Conservation (phyloP, 805 yeast genomes). For the Metschnikowia bowlesiae region DNA sequence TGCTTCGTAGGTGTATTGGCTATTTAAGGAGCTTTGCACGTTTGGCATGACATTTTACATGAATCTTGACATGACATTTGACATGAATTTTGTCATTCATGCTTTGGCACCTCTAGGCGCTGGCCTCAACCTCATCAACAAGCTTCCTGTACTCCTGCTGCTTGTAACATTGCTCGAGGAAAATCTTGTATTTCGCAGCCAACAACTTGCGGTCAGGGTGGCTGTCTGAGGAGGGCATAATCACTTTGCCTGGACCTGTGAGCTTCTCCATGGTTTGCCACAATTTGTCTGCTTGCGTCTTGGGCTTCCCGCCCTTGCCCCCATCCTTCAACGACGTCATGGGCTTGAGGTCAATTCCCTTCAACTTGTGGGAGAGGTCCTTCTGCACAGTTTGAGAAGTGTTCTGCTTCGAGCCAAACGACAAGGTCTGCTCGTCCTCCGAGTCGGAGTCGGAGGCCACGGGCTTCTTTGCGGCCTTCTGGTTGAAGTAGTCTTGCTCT, state of each 20-base stretch:
- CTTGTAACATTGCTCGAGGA: conserved; percentile 79
- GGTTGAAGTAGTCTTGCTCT: conserved; percentile 37
- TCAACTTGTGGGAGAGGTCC: conserved; percentile 44
- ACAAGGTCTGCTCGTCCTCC: conserved; percentile 47
- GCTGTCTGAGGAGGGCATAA: conserved; percentile 55
- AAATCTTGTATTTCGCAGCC: conserved; percentile 75
- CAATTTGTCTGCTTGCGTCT: conserved; percentile 50
- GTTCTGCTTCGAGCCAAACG: conserved; percentile 56
- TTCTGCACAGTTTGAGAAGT: conserved; percentile 40
- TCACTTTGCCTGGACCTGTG: conserved; percentile 79
- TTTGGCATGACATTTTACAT: too few relatives aligned
- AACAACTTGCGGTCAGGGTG: conserved; percentile 69
- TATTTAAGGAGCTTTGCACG: too few relatives aligned
- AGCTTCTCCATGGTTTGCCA: conserved; percentile 86
- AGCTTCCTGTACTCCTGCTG: conserved; percentile 72
- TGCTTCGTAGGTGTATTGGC: too few relatives aligned
- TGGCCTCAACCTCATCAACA: conserved; percentile 50
- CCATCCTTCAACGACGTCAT: conserved; percentile 23
- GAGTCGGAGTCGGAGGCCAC: conserved; percentile 27
- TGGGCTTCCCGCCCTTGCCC: conserved; percentile 18
- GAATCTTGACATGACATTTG: too few relatives aligned
- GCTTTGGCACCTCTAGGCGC: not conserved
- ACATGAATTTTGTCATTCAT: too few relatives aligned
- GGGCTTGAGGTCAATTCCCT: conserved; percentile 31
- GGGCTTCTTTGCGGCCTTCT: conserved; percentile 15